A percentile compares a stretch with the other conserved stretches of the same genome.
Conservation (phyloP, 202 grass and related monocot genomes). For the Setaria viridis region DNA sequence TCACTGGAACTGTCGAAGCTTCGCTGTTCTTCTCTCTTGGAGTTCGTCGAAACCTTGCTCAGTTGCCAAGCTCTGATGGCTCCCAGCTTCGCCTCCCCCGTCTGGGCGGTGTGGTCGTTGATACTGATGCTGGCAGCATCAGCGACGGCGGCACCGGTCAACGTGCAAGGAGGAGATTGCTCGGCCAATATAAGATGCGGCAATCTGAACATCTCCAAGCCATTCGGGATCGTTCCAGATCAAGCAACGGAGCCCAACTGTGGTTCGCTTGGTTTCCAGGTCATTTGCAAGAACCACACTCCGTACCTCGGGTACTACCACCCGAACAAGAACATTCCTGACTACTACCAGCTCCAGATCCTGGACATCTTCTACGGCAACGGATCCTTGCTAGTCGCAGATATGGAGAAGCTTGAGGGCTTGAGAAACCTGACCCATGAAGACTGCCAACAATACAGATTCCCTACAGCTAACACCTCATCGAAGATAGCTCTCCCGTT, state of each 20-base stretch:
- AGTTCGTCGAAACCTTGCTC: background rate
- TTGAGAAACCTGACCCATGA: too few relatives aligned
- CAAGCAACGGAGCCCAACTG: too few relatives aligned
- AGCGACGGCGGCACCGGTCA: too few relatives aligned
- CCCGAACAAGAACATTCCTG: background rate
- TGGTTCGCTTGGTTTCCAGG: too few relatives aligned
- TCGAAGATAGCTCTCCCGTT: background rate
- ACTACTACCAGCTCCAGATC: background rate
- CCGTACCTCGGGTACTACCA: background rate
- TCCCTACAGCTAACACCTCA: too few relatives aligned
- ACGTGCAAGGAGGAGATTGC: too few relatives aligned
- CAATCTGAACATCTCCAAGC: too few relatives aligned
- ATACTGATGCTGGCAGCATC: background rate
- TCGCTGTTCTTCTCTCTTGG: background rate
- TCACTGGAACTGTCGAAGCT: background rate
- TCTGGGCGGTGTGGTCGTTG: background rate
- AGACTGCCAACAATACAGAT: too few relatives aligned
- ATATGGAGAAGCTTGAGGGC: background rate
- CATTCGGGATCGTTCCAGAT: too few relatives aligned
- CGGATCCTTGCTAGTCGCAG: slow-evolving; percentile 40
- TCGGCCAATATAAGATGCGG: background rate
- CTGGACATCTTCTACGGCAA: slow-evolving; percentile 49
- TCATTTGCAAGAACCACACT: too few relatives aligned
- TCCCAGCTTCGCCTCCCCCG: background rate
- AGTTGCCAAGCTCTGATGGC: background rate